Conservation (phyloP, 192 early-diverging fungal genomes). For the Linderina pennispora region DNA sequence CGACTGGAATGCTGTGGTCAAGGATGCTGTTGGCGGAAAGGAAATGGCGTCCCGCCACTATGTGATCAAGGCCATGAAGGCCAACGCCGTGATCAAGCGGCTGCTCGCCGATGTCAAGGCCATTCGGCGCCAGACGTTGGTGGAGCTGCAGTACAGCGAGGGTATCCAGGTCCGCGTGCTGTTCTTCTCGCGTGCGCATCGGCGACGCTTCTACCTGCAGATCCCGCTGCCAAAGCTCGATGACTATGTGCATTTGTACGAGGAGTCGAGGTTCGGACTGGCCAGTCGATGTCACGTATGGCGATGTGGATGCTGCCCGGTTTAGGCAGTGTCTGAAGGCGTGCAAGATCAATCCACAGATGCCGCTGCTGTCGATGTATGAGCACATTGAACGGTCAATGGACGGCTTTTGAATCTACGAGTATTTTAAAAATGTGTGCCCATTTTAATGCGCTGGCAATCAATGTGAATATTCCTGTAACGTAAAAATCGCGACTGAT, state of each 20-base stretch:
- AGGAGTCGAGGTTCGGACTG: slow-evolving; percentile 26
- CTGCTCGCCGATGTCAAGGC: slow-evolving; percentile 34
- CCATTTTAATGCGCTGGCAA: neutral
- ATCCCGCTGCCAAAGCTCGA: slow-evolving; percentile 22
- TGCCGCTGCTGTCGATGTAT: slow-evolving; percentile 38
- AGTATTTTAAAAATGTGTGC: no score
- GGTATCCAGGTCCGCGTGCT: slow-evolving; percentile 36
- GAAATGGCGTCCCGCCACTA: slow-evolving; percentile 25
- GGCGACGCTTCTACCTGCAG: slow-evolving; percentile 37
- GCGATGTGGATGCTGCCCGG: slow-evolving; percentile 12
- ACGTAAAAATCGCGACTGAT: no score
- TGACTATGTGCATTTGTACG: slow-evolving; percentile 20
- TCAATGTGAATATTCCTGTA: no score
- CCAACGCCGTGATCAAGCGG: slow-evolving; percentile 28
- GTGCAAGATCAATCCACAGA: slow-evolving; percentile 10
- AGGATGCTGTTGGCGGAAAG: slow-evolving; percentile 7
- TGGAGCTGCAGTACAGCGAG: slow-evolving; percentile 21
- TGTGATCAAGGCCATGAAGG: slow-evolving; percentile 33
- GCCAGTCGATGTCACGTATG: slow-evolving; percentile 33
- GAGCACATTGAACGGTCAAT: slow-evolving; percentile 33
- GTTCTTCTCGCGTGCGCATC: slow-evolving; percentile 32
- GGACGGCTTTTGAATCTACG: no score
- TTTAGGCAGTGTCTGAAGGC: slow-evolving; percentile 16
- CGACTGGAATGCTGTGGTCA: slow-evolving; percentile 39
- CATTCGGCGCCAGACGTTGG: slow-evolving; percentile 36